Conservation (phyloP, 169 alveolate genomes). For the Perkinsus olseni region DNA sequence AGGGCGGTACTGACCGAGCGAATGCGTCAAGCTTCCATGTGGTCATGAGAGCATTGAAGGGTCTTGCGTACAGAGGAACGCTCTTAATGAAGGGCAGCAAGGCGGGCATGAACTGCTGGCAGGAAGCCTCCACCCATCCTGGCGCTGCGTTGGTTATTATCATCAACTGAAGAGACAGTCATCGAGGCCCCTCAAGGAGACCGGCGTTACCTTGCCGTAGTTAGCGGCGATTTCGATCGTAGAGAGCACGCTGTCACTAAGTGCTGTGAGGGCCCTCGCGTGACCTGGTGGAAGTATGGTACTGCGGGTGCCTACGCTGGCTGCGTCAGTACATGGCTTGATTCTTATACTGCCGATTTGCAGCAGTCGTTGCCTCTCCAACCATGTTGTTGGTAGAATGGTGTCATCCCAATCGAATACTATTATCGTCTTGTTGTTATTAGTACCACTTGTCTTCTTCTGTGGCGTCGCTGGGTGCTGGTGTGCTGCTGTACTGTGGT, state of each 20-base stretch:
- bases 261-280: neutral
- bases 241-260: neutral
- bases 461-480: neutral
- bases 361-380: slow-evolving; percentile 9
- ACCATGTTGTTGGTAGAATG: slow-evolving; percentile 27
- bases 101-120: slow-evolving; percentile 20
- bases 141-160: slow-evolving; percentile 36
- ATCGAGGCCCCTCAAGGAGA: slow-evolving; percentile 11
- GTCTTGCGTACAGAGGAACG: slow-evolving; percentile 21
- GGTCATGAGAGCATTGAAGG: neutral
- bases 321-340: neutral
- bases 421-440: slow-evolving; percentile 11
- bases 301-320: neutral
- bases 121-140: slow-evolving; percentile 32
- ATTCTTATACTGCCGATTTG: neutral
- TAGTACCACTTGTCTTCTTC: neutral
- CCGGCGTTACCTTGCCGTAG: slow-evolving; percentile 15
- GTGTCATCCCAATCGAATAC: slow-evolving; percentile 41
- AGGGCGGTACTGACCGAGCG: neutral
- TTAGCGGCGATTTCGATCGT: neutral
- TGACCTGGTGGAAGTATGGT: neutral
- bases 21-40: neutral
- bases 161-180: slow-evolving; percentile 18
- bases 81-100: slow-evolving; percentile 7
- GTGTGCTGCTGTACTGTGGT: too few species aligned